Evolutionary conservation across 306 rosid species (phyloP).

Genomic region (Oxytropis ochrocephala): DNA sequence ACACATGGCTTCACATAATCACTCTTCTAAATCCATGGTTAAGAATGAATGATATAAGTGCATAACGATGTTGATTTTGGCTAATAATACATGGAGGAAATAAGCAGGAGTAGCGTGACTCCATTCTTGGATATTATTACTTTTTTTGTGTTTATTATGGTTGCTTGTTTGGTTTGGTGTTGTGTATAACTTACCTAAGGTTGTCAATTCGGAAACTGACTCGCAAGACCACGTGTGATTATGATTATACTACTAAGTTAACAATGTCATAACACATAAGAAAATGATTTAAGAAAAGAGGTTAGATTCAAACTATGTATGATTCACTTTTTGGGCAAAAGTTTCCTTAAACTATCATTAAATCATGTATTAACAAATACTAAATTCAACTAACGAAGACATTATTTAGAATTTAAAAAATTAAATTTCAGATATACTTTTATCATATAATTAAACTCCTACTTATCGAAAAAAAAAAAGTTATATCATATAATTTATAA

Average conservation of each 20-base stretch:
- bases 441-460: too few species aligned
- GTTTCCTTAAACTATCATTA: neutral
- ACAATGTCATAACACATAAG: neutral
- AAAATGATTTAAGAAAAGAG: neutral
- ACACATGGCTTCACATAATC: constrained; percentile 6
- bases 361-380: neutral
- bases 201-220: constrained; percentile 2
- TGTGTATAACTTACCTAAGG: constrained; percentile 12
- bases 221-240: constrained; percentile 4
- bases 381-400: neutral
- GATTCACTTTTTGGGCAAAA: neutral
- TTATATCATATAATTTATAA: too few species aligned
- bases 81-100: constrained; percentile 21
- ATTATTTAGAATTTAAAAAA: too few species aligned
- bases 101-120: constrained; percentile 22
- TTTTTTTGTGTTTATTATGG: neutral
- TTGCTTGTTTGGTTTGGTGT: constrained; percentile 10
- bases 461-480: too few species aligned
- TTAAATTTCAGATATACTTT: too few species aligned
- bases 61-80: constrained; percentile 12
- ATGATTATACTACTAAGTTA: neutral
- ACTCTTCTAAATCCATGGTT: constrained; percentile 19
- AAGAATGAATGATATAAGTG: neutral
- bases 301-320: neutral
- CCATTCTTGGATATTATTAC: constrained; percentile 19